phyloP scores from a whole-genome alignment of 805 yeast species.

The Myxozyma neotropica region DNA sequence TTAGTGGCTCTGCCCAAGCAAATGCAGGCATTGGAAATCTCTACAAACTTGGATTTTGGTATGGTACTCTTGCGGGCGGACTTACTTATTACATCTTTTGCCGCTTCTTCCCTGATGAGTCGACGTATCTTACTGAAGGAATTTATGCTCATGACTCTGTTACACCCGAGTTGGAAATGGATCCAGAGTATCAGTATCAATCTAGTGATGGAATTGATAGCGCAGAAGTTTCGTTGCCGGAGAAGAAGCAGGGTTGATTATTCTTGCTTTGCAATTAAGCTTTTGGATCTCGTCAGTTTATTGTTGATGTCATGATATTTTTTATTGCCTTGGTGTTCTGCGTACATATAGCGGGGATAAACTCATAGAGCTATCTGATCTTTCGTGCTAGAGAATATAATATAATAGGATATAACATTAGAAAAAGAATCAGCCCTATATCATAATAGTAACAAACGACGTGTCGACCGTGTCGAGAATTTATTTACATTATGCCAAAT shows the following conservation, averaged over 20 bases:
- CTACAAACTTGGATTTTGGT: conserved; percentile 57
- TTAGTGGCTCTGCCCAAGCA: conserved; percentile 44
- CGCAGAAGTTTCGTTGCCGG: background rate
- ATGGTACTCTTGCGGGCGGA: conserved; percentile 62
- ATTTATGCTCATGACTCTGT: conserved; percentile 10
- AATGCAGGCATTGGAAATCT: conserved; percentile 70
- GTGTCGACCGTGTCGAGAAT: too few species aligned
- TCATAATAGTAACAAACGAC: too few species aligned
- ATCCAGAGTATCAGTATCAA: conserved; percentile 2
- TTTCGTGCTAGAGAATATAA: too few species aligned
- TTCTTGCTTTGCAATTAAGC: background rate
- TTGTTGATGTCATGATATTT: background rate
- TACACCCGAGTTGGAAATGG: background rate
- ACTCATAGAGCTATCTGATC: too few species aligned
- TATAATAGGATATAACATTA: too few species aligned
- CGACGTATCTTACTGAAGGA: conserved; percentile 24
- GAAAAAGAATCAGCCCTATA: too few species aligned
- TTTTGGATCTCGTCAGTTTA: background rate
- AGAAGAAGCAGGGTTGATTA: too few species aligned
- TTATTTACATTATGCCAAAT: too few species aligned
- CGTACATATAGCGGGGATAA: too few species aligned
- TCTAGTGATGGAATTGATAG: background rate
- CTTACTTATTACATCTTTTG: conserved; percentile 54
- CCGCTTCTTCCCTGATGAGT: conserved; percentile 53
- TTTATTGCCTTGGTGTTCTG: too few species aligned